Base-by-base conservation (phyloP, 148 eudicot species). In the Fagopyrum tataricum region DNA sequence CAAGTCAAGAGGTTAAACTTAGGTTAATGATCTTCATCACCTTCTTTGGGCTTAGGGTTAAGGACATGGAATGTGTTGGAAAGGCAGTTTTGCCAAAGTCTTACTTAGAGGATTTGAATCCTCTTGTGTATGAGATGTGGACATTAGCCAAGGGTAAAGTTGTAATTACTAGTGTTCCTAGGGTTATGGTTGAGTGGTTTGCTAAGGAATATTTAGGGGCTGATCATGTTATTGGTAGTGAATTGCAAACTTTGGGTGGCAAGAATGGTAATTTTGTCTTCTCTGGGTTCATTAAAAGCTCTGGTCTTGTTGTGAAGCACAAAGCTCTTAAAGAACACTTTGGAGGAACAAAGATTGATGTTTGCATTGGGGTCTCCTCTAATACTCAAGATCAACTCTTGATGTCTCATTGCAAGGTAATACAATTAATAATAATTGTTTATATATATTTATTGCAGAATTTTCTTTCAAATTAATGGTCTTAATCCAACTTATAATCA, bases 31-130 rank as follows among this genome's bases (percentile, higher is more conserved):
- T 85, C 12, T 93, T 91, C 76, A 89, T 93, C 42, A 89, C 98
- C 31, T 93, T 93, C 79, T 93, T 92, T 80, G 98, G 97, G 76
- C 86, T 93, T 68, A 91, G 64, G 53, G 42, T 84, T 52, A 88
- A 83, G 76, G 84, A 89, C 76, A 80, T 91, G 91, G 79, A 81
- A n/a, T 78, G 75, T 79, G 88, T 93, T 3, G 79, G 79, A 40
- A 91, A 89, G 82, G 88, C 97, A 3, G 97, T 93, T 77, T 77
- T 93, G 46, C 97, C 98, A 24, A 93, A 91, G 84, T 93, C 87
- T 75, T 93, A 82, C 58, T 91, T 91, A 42, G 97, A 91, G 26
- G 84, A 91, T 44, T 73, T 93, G 5, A 91, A 88, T 52, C 75
- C 43, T 41, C 81, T 82, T 72, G 95, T 82, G 13, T 89, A 80